These are phyloP conservation scores for Alternaria brassicicola DNA, from an alignment of 2,329 filamentous ascomycete species.

Conservation along the genomic window DNA sequence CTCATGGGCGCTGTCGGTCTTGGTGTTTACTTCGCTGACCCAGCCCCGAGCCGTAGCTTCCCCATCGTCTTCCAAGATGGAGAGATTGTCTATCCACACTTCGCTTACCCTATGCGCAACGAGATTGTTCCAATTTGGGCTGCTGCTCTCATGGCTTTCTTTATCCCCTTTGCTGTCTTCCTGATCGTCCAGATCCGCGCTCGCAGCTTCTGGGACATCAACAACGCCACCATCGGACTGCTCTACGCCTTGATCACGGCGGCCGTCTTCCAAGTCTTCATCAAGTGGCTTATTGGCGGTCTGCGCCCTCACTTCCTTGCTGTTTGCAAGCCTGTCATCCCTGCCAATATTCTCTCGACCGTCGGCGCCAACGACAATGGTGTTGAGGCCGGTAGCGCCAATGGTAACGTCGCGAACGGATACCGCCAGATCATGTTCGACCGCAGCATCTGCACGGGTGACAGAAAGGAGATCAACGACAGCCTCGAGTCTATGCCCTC, in stretches of 20 bases:
- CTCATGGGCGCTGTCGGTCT: constrained; percentile 70
- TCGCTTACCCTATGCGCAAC: constrained; percentile 72
- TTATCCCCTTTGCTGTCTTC: constrained; percentile 71
- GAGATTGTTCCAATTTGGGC: constrained; percentile 68
- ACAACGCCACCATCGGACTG: constrained; percentile 72
- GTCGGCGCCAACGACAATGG: constrained; percentile 24
- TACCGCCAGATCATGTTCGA: constrained; percentile 70
- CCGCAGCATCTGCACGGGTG: constrained; percentile 71
- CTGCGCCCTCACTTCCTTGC: constrained; percentile 69
- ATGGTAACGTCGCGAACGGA: constrained; percentile 57
- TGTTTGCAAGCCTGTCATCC: constrained; percentile 69
- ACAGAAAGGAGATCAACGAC: constrained; percentile 69
- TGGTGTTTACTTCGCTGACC: constrained; percentile 69
- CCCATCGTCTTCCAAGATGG: constrained; percentile 69
- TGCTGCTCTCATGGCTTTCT: constrained; percentile 67
- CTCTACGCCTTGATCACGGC: constrained; percentile 72
- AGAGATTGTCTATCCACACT: constrained; percentile 71
- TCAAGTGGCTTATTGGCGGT: constrained; percentile 76
- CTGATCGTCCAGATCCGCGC: constrained; percentile 70
- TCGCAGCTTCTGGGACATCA: constrained; percentile 59
- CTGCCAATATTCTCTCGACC: constrained; percentile 40
- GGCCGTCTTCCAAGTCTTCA: constrained; percentile 76
- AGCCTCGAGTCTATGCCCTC: constrained; percentile 73
- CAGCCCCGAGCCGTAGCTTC: constrained; percentile 72
- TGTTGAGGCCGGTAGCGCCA: constrained; percentile 55